Evolutionary conservation across 306 rosid genomes (phyloP).

Genomic region (Cotoneaster glaucophyllus): DNA sequence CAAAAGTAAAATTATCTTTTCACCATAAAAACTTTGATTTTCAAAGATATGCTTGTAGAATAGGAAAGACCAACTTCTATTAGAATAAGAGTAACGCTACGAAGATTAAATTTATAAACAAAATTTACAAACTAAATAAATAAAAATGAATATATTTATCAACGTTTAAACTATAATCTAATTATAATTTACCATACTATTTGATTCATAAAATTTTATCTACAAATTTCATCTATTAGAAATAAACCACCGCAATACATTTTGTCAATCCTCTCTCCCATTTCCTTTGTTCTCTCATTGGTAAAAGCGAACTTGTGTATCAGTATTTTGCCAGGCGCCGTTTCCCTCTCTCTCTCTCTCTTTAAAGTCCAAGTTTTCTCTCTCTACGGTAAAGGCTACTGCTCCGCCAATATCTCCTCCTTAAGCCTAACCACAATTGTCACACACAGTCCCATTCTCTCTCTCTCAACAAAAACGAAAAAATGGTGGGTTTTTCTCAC

Average conservation of each 20-base stretch:
- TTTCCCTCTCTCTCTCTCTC: conserved; percentile 30
- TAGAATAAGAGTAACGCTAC: too few relatives aligned
- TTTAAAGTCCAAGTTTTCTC: conserved; percentile 30
- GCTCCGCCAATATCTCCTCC: conserved; percentile 25
- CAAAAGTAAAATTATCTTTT: neutral
- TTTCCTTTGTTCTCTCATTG: conserved; percentile 34
- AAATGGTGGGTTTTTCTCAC: conserved; percentile 39
- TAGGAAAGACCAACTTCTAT: too few relatives aligned
- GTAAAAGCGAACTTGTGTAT: conserved; percentile 37
- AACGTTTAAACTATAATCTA: too few relatives aligned
- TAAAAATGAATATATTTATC: too few relatives aligned
- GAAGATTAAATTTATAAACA: too few relatives aligned
- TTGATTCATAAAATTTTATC: too few relatives aligned
- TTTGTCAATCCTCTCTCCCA: conserved; percentile 20
- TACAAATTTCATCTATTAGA: too few relatives aligned
- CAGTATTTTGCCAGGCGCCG: conserved; percentile 56
- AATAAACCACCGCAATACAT: conserved; percentile 27
- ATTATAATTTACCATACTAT: rapidly evolving
- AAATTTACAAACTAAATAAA: too few relatives aligned
- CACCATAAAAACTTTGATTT: neutral
- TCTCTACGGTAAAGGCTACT: conserved; percentile 31
- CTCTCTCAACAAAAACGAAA: neutral
- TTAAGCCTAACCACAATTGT: conserved; percentile 13
- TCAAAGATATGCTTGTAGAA: too few relatives aligned
- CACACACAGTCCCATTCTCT: too few relatives aligned